Conservation (phyloP, 768 basidiomycete genomes). For the Collybia nuda region DNA sequence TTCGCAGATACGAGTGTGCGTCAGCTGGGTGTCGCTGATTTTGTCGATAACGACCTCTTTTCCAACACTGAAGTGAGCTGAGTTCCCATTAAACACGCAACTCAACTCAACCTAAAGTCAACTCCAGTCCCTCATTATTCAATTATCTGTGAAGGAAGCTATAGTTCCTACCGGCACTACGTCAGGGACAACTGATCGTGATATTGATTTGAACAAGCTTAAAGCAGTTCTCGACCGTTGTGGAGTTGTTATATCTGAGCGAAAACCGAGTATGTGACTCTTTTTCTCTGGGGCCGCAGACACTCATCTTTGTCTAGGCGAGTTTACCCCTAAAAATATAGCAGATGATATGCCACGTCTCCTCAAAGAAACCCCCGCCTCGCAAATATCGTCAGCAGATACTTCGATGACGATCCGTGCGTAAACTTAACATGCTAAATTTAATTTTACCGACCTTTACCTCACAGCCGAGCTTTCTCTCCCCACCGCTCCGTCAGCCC, state of each 20-base stretch:
- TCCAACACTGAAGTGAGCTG: constrained; percentile 85
- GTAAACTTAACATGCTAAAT: constrained; percentile 17
- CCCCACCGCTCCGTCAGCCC: constrained; percentile 74
- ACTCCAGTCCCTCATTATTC: constrained; percentile 85
- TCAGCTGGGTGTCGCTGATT: constrained; percentile 87
- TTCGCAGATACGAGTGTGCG: constrained; percentile 89
- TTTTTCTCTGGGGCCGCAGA: neutral
- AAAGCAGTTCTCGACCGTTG: constrained; percentile 87
- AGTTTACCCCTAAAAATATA: constrained; percentile 80
- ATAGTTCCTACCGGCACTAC: constrained; percentile 76
- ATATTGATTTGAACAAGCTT: constrained; percentile 86
- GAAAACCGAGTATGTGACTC: constrained; percentile 70
- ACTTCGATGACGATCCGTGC: constrained; percentile 53
- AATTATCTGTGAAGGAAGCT: constrained; percentile 96
- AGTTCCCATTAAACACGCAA: neutral
- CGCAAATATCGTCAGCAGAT: constrained; percentile 45
- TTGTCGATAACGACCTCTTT: constrained; percentile 92
- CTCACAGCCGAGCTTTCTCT: constrained; percentile 74
- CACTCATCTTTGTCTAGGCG: constrained; percentile 46
- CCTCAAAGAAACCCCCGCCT: constrained; percentile 44
- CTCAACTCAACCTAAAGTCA: neutral
- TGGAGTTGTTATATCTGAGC: constrained; percentile 85
- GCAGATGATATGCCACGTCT: constrained; percentile 78
- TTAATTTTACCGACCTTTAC: neutral
- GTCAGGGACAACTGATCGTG: constrained; percentile 73